Evolutionary conservation across 2,329 filamentous ascomycete species (phyloP).

Genomic region (Tothia fuscella): DNA sequence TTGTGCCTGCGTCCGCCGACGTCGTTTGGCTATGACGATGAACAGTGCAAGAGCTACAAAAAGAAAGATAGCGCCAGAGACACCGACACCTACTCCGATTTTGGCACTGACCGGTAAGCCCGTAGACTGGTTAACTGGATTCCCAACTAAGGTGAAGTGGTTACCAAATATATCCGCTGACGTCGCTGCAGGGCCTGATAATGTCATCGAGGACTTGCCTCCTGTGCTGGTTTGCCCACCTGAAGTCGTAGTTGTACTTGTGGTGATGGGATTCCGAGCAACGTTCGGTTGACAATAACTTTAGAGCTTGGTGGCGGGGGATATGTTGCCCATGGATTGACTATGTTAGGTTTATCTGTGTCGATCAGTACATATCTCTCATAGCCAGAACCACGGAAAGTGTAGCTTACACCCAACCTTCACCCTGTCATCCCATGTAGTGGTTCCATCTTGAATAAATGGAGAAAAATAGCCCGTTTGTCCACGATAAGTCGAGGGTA

Average conservation of each 20-base stretch:
- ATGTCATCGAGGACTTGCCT: not conserved
- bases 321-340: not conserved
- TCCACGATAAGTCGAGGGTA: conserved; percentile 17
- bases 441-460: conserved; percentile 13
- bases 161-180: too few species aligned
- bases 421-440: conserved; percentile 16
- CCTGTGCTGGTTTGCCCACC: not conserved
- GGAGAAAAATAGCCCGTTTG: conserved; percentile 18
- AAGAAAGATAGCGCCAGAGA: not conserved
- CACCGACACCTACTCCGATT: not conserved
- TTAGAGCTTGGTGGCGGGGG: not conserved
- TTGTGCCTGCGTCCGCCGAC: too few species aligned
- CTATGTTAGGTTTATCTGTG: not conserved
- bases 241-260: not conserved
- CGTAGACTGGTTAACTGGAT: not conserved
- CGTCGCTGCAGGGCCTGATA: too few species aligned
- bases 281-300: not conserved
- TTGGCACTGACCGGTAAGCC: not conserved
- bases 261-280: not conserved
- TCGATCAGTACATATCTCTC: not conserved
- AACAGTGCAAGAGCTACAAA: not conserved
- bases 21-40: too few species aligned
- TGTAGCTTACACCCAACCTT: conserved; percentile 16
- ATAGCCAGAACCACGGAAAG: too few species aligned
- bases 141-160: not conserved